Conservation (phyloP, 768 basidiomycete species). For the Calvatia gigantea region DNA sequence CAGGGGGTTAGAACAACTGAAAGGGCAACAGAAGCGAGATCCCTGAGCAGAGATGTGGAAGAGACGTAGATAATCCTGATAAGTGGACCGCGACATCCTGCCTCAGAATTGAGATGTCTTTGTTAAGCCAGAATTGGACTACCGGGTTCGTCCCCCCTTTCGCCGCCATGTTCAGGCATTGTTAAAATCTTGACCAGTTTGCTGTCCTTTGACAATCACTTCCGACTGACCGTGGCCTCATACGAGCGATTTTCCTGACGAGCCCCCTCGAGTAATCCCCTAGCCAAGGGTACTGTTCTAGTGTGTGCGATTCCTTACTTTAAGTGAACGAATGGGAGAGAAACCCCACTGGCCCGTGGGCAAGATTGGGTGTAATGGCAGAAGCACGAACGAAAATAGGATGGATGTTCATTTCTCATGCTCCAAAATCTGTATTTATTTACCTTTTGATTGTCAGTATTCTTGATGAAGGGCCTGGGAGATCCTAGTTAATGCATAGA, state of each 20-base stretch:
- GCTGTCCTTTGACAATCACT: not conserved
- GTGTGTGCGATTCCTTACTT: not conserved
- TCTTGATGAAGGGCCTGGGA: slow-evolving; percentile 8
- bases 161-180: no score
- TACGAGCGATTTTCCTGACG: no score
- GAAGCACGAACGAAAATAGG: not conserved
- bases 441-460: slow-evolving; percentile 2
- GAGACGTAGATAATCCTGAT: no score
- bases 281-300: no score
- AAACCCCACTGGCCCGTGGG: not conserved
- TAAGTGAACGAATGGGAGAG: not conserved
- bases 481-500: not conserved
- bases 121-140: not conserved
- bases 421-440: not conserved
- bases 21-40: not conserved
- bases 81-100: no score
- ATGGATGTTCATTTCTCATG: slow-evolving; percentile 2
- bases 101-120: no score
- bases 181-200: no score
- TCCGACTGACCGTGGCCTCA: no score
- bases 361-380: not conserved
- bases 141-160: no score
- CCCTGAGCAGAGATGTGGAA: no score
- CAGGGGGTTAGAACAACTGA: not conserved
- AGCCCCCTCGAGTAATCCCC: no score